A percentile compares a stretch with the other conserved stretches of the same genome.
Conservation (phyloP, 306 rosid species). For the Prunus dulcis region DNA sequence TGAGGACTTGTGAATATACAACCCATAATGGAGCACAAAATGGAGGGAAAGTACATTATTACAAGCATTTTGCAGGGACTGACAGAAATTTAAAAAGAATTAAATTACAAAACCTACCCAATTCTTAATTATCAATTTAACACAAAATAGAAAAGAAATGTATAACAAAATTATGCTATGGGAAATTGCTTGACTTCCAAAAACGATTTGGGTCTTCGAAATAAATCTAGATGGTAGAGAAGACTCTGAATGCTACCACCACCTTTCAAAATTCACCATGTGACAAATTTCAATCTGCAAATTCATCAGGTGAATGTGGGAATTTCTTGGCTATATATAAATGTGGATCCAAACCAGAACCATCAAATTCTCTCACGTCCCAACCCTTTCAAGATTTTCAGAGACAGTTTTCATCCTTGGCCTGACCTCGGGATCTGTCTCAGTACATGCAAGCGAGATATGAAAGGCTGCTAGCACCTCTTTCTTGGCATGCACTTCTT, state of each 20-base stretch:
- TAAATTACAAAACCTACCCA: conserved; percentile 33
- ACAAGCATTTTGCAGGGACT: background rate
- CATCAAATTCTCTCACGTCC: conserved; percentile 22
- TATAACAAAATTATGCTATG: conserved; percentile 15
- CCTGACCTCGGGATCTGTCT: conserved; percentile 78
- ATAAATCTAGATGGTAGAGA: conserved; percentile 29
- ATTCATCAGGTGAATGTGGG: background rate
- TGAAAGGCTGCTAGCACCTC: conserved; percentile 89
- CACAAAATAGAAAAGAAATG: conserved; percentile 11
- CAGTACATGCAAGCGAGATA: conserved; percentile 82
- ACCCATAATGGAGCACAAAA: background rate
- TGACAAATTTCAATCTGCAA: background rate
- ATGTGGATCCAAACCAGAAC: too few species aligned
- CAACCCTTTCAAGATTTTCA: conserved; percentile 77
- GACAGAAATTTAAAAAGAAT: conserved; percentile 14
- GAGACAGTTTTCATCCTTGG: conserved; percentile 92
- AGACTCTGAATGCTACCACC: conserved; percentile 27
- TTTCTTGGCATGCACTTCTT: conserved; percentile 88
- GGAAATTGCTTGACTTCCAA: conserved; percentile 35
- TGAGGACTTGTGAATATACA: background rate
- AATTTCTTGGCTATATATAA: background rate
- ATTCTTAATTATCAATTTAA: conserved; percentile 20
- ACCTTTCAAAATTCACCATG: conserved; percentile 22
- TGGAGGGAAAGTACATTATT: conserved; percentile 5
- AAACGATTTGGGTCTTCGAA: conserved; percentile 21